Evolutionary conservation across 495 filamentous ascomycete species (phyloP).

Genomic region (Sphaerosporella brunnea): DNA sequence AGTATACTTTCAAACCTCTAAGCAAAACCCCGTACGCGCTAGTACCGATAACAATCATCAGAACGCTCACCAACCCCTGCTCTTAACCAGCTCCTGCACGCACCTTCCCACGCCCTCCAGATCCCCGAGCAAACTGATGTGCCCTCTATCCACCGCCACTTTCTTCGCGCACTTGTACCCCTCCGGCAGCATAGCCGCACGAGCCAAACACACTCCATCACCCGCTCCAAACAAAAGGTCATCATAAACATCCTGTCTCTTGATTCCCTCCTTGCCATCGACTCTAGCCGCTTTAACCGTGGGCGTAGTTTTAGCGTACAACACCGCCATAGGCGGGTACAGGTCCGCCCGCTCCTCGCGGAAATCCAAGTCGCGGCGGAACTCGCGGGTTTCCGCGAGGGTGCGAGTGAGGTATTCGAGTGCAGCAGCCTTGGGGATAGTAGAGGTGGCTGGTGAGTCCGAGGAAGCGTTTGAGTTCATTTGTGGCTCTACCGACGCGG

Average conservation of each 20-base stretch:
- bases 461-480: conserved; percentile 30
- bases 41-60: not conserved
- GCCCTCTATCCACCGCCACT: conserved; percentile 64
- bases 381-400: conserved; percentile 47
- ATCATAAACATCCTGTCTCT: conserved; percentile 63
- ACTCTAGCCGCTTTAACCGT: conserved; percentile 71
- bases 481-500: conserved; percentile 30
- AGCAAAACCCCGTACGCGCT: too few relatives aligned
- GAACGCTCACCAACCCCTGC: conserved; percentile 34
- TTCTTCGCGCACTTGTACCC: conserved; percentile 56
- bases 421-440: conserved; percentile 27
- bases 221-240: conserved; percentile 72
- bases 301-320: conserved; percentile 75
- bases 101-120: conserved; percentile 63
- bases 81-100: conserved; percentile 46
- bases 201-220: conserved; percentile 76
- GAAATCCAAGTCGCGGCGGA: conserved; percentile 55
- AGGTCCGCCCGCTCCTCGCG: conserved; percentile 40
- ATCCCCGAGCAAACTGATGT: conserved; percentile 74
- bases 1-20: too few relatives aligned
- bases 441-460: conserved; percentile 29
- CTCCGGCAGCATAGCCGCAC: conserved; percentile 66
- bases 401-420: conserved; percentile 61
- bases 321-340: conserved; percentile 69
- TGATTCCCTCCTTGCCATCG: conserved; percentile 46